Percentiles rank a stretch among this genome's conserved stretches.
These are phyloP conservation scores for Nymphaea colorata DNA, from an alignment of 164 flowering plant genomes.

Conservation along the genomic window DNA sequence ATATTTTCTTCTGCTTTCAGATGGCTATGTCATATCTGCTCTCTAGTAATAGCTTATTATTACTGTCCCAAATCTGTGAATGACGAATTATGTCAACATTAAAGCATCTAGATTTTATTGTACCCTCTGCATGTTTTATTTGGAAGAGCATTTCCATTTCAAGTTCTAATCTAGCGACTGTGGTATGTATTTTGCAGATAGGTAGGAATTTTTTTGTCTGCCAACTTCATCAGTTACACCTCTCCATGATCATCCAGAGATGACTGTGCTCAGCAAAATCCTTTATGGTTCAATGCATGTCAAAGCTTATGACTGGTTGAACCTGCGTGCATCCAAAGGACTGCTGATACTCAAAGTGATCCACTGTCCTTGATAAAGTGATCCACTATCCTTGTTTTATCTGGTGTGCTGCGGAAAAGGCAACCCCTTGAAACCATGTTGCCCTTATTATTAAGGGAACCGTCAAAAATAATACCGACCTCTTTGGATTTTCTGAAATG, in stretches of 20 bases:
- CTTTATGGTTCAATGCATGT: conserved; percentile 94
- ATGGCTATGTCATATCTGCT: no score
- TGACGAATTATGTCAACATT: no score
- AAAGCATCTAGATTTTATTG: no score
- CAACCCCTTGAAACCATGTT: neutral
- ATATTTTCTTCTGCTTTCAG: no score
- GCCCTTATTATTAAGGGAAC: neutral
- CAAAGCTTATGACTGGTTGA: conserved; percentile 94
- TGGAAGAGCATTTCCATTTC: neutral
- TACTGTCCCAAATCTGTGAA: neutral
- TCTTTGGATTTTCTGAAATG: neutral
- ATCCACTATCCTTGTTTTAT: conserved; percentile 4
- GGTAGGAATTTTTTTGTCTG: conserved; percentile 85
- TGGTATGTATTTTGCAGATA: conserved; percentile 42
- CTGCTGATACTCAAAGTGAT: conserved; percentile 17
- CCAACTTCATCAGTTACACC: conserved; percentile 95
- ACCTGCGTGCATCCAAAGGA: conserved; percentile 37
- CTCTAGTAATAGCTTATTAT: neutral
- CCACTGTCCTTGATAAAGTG: no score
- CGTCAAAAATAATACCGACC: no score
- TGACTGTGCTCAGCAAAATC: conserved; percentile 90
- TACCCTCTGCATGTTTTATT: no score
- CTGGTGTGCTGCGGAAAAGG: conserved; percentile 29
- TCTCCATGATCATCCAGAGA: conserved; percentile 94
- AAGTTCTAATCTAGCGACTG: neutral